Percentiles rank a stretch among this genome's conserved stretches.
These are phyloP conservation scores for Penicillium paxilli DNA, from an alignment of 495 filamentous ascomycete genomes.

Conservation along the genomic window DNA sequence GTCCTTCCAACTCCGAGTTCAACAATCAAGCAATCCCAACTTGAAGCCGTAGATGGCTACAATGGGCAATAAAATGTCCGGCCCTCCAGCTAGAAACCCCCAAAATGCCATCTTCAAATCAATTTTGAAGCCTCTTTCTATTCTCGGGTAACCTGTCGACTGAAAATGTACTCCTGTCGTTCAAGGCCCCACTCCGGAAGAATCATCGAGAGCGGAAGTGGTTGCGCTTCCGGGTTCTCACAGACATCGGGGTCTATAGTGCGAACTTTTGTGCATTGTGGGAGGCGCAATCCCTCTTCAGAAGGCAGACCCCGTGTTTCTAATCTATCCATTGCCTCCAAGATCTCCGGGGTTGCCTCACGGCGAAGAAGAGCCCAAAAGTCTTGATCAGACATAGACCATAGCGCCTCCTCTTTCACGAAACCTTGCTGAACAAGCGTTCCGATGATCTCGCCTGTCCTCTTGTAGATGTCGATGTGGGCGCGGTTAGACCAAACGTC, in stretches of 20 bases:
- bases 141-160: constrained; percentile 12
- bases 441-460: constrained; percentile 35
- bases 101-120: too few species aligned
- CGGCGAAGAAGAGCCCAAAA: constrained; percentile 36
- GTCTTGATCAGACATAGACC: constrained; percentile 36
- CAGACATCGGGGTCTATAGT: constrained; percentile 42
- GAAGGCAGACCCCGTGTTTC: constrained; percentile 31
- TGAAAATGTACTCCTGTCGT: constrained; percentile 33
- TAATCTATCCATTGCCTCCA: constrained; percentile 26
- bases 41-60: too few species aligned
- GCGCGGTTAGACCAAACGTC: constrained; percentile 39
- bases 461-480: constrained; percentile 31
- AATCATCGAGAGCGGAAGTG: constrained; percentile 31
- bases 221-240: constrained; percentile 4
- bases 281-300: constrained; percentile 28
- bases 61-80: too few species aligned
- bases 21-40: too few species aligned
- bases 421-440: constrained; percentile 19
- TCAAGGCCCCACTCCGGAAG: constrained; percentile 31
- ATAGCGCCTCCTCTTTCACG: constrained; percentile 32
- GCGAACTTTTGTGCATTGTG: constrained; percentile 31
- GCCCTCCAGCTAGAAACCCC: too few species aligned
- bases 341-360: constrained; percentile 23
- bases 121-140: too few species aligned
- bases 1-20: too few species aligned